Percentiles rank a stretch among this genome's conserved stretches.
Conservation (phyloP, 257 asterid species). For the Solanum habrochaites region DNA sequence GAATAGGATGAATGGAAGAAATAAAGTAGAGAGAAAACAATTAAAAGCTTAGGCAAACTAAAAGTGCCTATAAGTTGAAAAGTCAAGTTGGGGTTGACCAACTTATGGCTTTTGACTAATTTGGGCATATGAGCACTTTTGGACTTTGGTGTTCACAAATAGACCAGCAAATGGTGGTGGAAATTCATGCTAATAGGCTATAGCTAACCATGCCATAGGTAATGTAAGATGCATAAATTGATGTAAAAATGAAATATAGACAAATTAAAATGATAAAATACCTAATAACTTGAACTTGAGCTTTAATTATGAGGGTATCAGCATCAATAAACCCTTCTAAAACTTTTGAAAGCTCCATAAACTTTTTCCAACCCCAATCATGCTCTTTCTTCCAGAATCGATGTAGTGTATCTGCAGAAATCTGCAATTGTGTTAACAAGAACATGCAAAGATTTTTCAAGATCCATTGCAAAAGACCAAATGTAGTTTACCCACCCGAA, state of each 20-base stretch:
- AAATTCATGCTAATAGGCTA: neutral
- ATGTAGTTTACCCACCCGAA: slow-evolving; percentile 42
- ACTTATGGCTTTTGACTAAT: neutral
- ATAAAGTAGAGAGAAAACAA: neutral
- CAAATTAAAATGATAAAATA: slow-evolving; percentile 4
- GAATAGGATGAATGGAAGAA: neutral
- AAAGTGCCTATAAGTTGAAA: neutral
- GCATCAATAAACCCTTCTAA: slow-evolving; percentile 79
- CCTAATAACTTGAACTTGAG: slow-evolving; percentile 97
- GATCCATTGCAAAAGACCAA: neutral
- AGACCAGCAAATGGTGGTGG: neutral
- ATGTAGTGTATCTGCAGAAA: slow-evolving; percentile 68
- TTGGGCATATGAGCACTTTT: neutral
- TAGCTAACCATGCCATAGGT: neutral
- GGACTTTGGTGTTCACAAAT: neutral
- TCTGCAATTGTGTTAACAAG: slow-evolving; percentile 1
- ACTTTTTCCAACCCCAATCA: slow-evolving; percentile 99
- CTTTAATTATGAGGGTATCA: slow-evolving; percentile 78
- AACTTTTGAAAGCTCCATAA: slow-evolving; percentile 92
- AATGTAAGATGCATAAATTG: neutral
- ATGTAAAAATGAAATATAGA: neutral
- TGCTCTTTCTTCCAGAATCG: slow-evolving; percentile 96
- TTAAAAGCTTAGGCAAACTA: neutral
- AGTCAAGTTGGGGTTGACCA: neutral
- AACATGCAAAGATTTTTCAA: neutral